Evolutionary conservation across 1,139 yeast species (phyloP).

Genomic region (Pichia inconspicua): DNA sequence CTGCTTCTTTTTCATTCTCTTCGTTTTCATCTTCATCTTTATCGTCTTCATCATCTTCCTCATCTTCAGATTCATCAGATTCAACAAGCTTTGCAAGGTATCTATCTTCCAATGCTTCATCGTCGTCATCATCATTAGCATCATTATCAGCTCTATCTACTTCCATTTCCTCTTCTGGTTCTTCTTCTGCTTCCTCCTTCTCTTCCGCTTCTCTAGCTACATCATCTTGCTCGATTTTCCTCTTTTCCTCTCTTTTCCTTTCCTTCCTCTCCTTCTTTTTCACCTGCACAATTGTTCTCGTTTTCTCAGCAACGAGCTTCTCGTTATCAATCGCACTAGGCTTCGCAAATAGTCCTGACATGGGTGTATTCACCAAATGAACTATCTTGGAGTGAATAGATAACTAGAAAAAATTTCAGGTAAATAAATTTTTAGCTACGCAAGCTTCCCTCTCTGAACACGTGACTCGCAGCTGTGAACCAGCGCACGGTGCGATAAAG

Average conservation of each 20-base stretch:
- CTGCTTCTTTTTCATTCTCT: constrained; percentile 3
- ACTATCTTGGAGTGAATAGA: neutral
- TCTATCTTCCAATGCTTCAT: constrained; percentile 11
- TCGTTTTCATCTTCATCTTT: constrained; percentile 5
- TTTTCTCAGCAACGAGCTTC: constrained; percentile 26
- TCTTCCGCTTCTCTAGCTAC: neutral
- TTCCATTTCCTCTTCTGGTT: constrained; percentile 4
- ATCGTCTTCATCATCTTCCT: constrained; percentile 3
- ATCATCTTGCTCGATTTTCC: neutral
- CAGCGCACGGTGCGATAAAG: neutral
- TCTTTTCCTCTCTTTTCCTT: constrained; percentile 12
- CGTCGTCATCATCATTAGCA: constrained; percentile 5
- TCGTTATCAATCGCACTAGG: constrained; percentile 32
- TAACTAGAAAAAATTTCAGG: constrained; percentile 3
- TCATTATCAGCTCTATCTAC: constrained; percentile 4
- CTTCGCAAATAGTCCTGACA: constrained; percentile 31
- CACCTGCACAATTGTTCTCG: constrained; percentile 17
- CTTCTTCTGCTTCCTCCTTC: neutral
- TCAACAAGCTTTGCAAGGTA: constrained; percentile 10
- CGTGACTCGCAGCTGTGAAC: neutral
- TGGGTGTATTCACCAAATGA: neutral
- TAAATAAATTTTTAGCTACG: neutral
- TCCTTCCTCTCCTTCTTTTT: constrained; percentile 18
- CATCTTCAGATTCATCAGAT: constrained; percentile 5
- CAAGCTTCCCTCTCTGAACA: neutral